These are phyloP conservation scores for Candida cerambycidarum DNA, from an alignment of 805 yeast genomes.

Conservation along the genomic window DNA sequence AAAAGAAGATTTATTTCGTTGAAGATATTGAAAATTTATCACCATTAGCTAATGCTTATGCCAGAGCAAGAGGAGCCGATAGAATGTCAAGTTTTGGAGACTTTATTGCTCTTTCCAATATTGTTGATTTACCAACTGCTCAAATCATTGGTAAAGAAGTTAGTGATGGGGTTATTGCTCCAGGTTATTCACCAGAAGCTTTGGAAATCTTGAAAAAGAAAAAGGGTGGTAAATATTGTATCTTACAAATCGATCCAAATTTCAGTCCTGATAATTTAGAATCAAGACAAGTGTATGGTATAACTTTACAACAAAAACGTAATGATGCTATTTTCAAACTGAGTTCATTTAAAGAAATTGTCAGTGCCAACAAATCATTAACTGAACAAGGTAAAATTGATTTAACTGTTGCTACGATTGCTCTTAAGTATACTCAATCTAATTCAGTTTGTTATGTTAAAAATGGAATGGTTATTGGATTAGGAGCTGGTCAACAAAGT, in stretches of 20 bases:
- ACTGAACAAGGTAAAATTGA: slow-evolving; percentile 93
- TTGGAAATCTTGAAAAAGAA: slow-evolving; percentile 83
- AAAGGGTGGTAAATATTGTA: slow-evolving; percentile 97
- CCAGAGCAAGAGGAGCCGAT: slow-evolving; percentile 99
- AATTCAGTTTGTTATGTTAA: slow-evolving; percentile 98
- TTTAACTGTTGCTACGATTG: slow-evolving; percentile 95
- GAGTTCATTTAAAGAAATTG: slow-evolving; percentile 87
- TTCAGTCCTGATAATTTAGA: slow-evolving; percentile 79
- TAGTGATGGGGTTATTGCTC: slow-evolving; percentile 98
- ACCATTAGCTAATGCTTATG: slow-evolving; percentile 96
- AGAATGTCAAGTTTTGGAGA: slow-evolving; percentile 99
- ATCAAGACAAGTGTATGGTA: slow-evolving; percentile 94
- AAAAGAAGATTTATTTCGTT: slow-evolving; percentile 94
- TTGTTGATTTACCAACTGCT: slow-evolving; percentile 95
- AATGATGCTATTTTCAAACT: slow-evolving; percentile 95
- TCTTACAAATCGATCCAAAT: slow-evolving; percentile 94
- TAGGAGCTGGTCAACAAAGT: slow-evolving; percentile 99
- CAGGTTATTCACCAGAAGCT: slow-evolving; percentile 93
- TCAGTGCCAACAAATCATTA: slow-evolving; percentile 79
- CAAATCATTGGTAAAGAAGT: slow-evolving; percentile 96
- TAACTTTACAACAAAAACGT: slow-evolving; percentile 93
- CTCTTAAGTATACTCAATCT: slow-evolving; percentile 96
- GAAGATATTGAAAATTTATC: slow-evolving; percentile 92
- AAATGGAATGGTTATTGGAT: slow-evolving; percentile 98
- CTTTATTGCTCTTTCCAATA: slow-evolving; percentile 94